Evolutionary conservation across 2,329 filamentous ascomycete species (phyloP).

Genomic region (Beauveria medogensis): DNA sequence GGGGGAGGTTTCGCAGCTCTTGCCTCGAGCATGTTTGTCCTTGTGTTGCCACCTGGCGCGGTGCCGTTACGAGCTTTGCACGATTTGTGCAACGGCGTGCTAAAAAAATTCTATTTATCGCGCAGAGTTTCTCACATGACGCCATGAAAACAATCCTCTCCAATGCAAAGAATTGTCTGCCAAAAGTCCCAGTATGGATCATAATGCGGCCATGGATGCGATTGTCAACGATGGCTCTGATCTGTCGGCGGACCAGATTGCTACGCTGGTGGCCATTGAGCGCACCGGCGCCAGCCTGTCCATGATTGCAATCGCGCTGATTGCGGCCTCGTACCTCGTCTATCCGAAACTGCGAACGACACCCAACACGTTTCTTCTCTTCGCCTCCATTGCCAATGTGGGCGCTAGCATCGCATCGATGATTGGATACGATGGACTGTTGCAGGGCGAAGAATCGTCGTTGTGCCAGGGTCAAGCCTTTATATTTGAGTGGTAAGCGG

Average conservation of each 20-base stretch:
- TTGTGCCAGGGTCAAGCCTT: constrained; percentile 57
- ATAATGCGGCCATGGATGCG: background rate
- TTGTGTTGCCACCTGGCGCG: constrained; percentile 7
- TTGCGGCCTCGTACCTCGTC: constrained; percentile 39
- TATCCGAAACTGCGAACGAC: constrained; percentile 47
- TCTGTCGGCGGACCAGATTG: constrained; percentile 30
- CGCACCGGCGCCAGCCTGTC: constrained; percentile 46
- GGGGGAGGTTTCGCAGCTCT: constrained; percentile 4
- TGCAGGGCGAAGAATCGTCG: constrained; percentile 41
- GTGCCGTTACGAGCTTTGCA: background rate
- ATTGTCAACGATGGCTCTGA: background rate
- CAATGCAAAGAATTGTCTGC: background rate
- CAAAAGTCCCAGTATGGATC: background rate
- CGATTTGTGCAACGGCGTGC: background rate
- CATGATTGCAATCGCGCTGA: constrained; percentile 40
- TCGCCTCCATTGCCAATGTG: constrained; percentile 32
- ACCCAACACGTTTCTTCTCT: constrained; percentile 42
- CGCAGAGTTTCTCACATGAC: background rate
- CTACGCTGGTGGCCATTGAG: constrained; percentile 42
- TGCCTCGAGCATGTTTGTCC: constrained; percentile 5
- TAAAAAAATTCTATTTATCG: background rate
- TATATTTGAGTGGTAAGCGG: constrained; percentile 56
- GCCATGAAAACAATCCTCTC: background rate
- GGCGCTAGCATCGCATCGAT: constrained; percentile 57
- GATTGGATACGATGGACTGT: constrained; percentile 59